Base-by-base conservation (phyloP, 2,329 filamentous ascomycete species). In the Pseudogymnoascus verrucosus region DNA sequence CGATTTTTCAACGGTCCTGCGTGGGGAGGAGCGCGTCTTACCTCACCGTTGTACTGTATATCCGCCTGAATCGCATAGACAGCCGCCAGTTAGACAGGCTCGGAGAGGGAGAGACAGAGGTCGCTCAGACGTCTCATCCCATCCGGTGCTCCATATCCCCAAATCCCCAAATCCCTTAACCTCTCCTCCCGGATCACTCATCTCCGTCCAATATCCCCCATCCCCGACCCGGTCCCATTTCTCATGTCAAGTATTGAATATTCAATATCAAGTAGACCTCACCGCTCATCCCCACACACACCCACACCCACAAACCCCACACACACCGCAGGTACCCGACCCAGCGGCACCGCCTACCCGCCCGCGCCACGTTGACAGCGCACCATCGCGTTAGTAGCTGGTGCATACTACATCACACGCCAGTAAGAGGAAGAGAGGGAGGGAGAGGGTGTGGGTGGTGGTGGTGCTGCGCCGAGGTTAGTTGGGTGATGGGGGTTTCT, bases 281-380 rank as follows among this genome's bases (percentile, higher is more conserved):
- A 73, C 57, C 68, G 66, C 4, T 28, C 1, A 42, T 73, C 84
- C 84, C 86, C 8, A 79, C 78, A 37, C 73, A 69, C 16, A 70
- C 70, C 62, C 65, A 70, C 47, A 62, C 70, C 54, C 67, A 65
- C 19, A 80, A 70, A 14, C 77, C 79, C 0, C 84, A 80, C 7
- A 76, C 73, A 47, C 73, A 72, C 85, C 86, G 89, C 1, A 77
- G 80, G 5, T 73, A 72, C 54, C 79, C 89, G 89, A 63, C 89
- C 79, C 67, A 89, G 87, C 16, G 74, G 66, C 19, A 72, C 64
- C 7, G 16, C 37, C 10, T 62, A 69, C 1, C 75, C 42, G 11
- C 79, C 79, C 8, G 74, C 71, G 1, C 72, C 47, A 64, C 23
- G 76, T 73, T 11, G 64, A 16, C 8, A 12, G 14, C 12, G 39